Evolutionary conservation across 2,329 filamentous ascomycete species (phyloP).

Genomic region (Endocalyx cinctus): DNA sequence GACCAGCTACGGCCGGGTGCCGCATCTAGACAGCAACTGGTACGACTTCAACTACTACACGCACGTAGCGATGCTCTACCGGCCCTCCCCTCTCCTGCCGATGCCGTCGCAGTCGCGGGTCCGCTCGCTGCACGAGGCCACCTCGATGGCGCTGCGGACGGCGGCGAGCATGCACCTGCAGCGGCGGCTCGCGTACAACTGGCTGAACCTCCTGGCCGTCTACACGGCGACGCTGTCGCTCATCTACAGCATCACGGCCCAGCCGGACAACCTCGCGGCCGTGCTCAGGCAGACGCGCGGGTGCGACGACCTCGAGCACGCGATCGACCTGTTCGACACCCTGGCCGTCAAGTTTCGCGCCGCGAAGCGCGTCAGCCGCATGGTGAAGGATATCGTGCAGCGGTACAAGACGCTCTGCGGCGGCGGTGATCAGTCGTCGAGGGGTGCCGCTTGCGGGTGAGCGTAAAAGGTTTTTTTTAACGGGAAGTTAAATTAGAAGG

Average conservation of each 20-base stretch:
- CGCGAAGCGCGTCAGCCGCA: background rate
- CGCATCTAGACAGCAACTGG: conserved; percentile 39
- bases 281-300: conserved; percentile 23
- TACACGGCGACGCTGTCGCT: conserved; percentile 39
- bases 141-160: conserved; percentile 38
- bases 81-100: conserved; percentile 38
- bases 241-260: conserved; percentile 37
- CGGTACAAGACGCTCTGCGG: no score
- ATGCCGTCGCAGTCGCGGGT: conserved; percentile 24
- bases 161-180: conserved; percentile 34
- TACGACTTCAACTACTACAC: conserved; percentile 45
- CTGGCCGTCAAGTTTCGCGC: conserved; percentile 24
- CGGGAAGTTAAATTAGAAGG: no score
- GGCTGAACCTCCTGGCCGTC: conserved; percentile 35
- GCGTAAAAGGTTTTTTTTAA: no score
- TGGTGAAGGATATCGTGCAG: conserved; percentile 10
- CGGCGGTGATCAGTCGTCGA: no score
- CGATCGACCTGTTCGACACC: conserved; percentile 26
- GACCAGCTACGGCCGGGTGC: conserved; percentile 29
- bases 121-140: conserved; percentile 33
- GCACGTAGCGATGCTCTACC: conserved; percentile 39
- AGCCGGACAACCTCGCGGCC: conserved; percentile 26
- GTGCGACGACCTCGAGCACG: conserved; percentile 26
- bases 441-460: no score
- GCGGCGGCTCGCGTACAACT: conserved; percentile 36